A percentile compares a stretch with the other conserved stretches of the same genome.
Evolutionary conservation across 441 rosid species (phyloP).

Genomic region (Bruguiera hainesii): DNA sequence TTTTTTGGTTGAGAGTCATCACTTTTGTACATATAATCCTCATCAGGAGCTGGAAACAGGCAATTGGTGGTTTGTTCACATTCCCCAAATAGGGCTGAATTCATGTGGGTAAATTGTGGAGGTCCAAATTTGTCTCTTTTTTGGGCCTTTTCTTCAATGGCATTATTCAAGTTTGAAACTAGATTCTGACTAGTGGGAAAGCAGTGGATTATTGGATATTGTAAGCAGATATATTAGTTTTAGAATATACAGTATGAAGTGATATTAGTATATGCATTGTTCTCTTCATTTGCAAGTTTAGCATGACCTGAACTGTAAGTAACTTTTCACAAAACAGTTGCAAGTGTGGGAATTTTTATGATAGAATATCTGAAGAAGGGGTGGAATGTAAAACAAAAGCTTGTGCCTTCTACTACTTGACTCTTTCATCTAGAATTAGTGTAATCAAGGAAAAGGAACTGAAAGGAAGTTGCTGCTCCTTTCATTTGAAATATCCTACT

Average conservation of each 20-base stretch:
- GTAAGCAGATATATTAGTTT: too few species aligned
- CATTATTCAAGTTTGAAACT: background rate
- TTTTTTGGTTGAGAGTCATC: background rate
- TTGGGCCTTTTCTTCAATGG: background rate
- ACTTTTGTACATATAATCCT: background rate
- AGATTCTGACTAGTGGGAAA: too few species aligned
- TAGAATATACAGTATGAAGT: too few species aligned
- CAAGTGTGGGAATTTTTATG: too few species aligned
- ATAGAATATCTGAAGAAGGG: too few species aligned
- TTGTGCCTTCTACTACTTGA: background rate
- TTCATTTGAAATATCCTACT: background rate
- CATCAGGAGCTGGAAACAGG: background rate
- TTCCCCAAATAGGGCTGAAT: background rate
- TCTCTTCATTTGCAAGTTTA: too few species aligned
- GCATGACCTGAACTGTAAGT: too few species aligned
- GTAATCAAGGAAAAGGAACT: background rate
- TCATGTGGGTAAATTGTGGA: background rate
- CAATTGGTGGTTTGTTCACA: background rate
- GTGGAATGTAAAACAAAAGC: too few species aligned
- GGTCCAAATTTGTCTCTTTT: background rate
- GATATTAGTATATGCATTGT: too few species aligned
- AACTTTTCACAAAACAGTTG: too few species aligned
- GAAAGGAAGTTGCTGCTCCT: background rate
- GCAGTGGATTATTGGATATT: too few species aligned
- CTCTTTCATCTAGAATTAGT: too few species aligned